Conservation (phyloP, 129 eudicot species). For the Heracleum sosnowskyi region DNA sequence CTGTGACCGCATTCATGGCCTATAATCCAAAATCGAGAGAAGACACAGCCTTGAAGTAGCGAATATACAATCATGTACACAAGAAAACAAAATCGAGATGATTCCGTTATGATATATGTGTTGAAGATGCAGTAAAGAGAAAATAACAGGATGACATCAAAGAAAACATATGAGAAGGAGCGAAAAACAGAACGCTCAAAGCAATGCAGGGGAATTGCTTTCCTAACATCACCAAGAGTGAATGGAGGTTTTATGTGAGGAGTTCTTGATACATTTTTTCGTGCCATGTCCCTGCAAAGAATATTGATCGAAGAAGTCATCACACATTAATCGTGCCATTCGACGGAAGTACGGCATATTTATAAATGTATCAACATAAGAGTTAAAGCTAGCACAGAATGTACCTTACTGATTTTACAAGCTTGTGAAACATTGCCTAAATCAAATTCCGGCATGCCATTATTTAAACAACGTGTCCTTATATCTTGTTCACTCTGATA, state of each 20-base stretch:
- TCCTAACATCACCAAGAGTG: background rate
- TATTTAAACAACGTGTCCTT: too few species aligned
- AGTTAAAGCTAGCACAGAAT: background rate
- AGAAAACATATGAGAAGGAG: background rate
- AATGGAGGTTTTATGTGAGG: background rate
- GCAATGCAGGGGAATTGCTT: background rate
- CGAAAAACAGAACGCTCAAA: background rate
- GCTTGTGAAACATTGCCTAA: too few species aligned
- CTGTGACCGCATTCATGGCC: conserved; percentile 1
- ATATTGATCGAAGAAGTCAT: background rate
- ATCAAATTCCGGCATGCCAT: too few species aligned
- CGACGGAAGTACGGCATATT: background rate
- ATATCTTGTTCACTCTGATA: too few species aligned
- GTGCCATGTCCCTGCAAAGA: background rate
- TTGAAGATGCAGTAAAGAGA: background rate
- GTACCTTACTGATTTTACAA: too few species aligned
- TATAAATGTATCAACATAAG: background rate
- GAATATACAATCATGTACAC: background rate
- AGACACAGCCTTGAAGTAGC: background rate
- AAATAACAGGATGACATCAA: background rate
- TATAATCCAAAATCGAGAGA: background rate
- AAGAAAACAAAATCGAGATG: background rate
- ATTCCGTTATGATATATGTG: background rate
- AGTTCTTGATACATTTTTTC: background rate
- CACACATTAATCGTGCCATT: too few species aligned